Conservation (phyloP, 306 rosid species). For the Benincasa hispida region DNA sequence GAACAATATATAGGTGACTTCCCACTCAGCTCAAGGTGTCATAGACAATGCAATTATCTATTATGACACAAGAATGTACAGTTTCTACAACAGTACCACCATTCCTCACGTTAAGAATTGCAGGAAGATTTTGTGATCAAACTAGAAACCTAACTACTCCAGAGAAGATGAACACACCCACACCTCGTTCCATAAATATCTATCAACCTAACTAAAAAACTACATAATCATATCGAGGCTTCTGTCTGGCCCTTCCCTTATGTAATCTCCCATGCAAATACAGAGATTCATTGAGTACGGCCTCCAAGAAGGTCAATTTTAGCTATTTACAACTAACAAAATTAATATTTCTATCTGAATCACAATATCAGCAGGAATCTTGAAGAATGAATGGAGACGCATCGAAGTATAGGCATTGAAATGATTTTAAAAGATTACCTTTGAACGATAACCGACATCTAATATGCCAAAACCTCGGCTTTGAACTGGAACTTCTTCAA, state of each 20-base stretch:
- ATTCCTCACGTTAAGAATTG: background rate
- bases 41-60: background rate
- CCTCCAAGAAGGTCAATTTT: background rate
- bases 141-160: background rate
- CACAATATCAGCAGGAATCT: background rate
- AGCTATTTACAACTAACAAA: background rate
- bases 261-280: background rate
- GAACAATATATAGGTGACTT: background rate
- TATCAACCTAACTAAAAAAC: too few species aligned
- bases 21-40: background rate
- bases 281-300: background rate
- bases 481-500: slow-evolving; percentile 91
- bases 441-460: slow-evolving; percentile 89
- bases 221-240: background rate
- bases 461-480: slow-evolving; percentile 97
- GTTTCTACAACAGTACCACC: background rate
- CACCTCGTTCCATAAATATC: background rate
- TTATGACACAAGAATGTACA: background rate
- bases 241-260: background rate
- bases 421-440: slow-evolving; percentile 25
- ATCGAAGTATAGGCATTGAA: background rate
- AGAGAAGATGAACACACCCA: background rate
- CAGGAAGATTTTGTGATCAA: background rate
- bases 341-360: background rate
- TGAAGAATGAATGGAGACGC: background rate